These are phyloP conservation scores for Fremontodendron californicum DNA, from an alignment of 345 rosid species.

Conservation along the genomic window DNA sequence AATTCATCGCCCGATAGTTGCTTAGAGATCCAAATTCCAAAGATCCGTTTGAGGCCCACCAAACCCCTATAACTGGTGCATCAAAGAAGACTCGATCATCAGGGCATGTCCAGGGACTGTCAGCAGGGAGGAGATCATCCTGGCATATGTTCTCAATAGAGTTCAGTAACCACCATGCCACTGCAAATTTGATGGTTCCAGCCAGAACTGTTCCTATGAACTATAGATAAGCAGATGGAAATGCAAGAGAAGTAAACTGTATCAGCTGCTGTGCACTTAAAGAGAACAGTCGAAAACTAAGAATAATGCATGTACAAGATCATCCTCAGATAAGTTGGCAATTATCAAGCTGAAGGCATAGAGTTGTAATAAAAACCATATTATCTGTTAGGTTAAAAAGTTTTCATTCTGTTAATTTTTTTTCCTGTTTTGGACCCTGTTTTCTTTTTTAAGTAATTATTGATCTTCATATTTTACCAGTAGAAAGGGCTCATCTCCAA, in stretches of 20 bases:
- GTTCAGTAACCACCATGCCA: slow-evolving; percentile 83
- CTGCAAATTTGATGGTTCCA: slow-evolving; percentile 72
- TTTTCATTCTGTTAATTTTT: neutral
- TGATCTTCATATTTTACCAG: neutral
- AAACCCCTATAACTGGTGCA: slow-evolving; percentile 91
- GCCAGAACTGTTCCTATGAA: slow-evolving; percentile 84
- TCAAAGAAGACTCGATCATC: slow-evolving; percentile 81
- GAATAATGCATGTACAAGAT: neutral
- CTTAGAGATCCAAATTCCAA: slow-evolving; percentile 72
- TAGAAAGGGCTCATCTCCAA: neutral
- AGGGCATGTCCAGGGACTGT: slow-evolving; percentile 95
- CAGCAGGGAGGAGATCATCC: slow-evolving; percentile 60
- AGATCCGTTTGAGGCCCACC: slow-evolving; percentile 76
- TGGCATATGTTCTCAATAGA: slow-evolving; percentile 74
- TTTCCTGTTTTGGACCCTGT: neutral
- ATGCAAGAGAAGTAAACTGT: neutral
- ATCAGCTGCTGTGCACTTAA: slow-evolving; percentile 3
- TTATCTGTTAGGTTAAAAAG: neutral
- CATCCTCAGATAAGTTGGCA: neutral
- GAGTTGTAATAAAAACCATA: neutral
- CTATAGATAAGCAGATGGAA: slow-evolving; percentile 16
- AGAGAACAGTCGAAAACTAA: neutral
- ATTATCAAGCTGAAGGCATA: neutral
- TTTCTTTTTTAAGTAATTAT: neutral
- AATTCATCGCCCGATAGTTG: slow-evolving; percentile 67